Evolutionary conservation across 805 yeast species (phyloP).

Genomic region (Millerozyma miso): DNA sequence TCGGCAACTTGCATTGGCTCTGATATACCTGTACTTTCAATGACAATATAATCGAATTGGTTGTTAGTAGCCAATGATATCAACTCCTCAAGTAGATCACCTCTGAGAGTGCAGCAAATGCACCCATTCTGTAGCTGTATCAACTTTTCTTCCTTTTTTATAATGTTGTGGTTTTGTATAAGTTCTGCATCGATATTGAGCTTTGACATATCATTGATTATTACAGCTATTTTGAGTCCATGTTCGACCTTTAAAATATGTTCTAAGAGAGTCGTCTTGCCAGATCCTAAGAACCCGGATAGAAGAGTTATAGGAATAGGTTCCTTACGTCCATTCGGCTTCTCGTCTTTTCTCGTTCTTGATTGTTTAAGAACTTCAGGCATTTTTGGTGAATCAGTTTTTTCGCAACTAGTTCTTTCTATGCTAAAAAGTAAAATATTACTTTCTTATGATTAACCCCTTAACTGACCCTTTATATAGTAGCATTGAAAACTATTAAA

Average conservation of each 20-base stretch:
- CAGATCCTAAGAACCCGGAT: conserved; percentile 45
- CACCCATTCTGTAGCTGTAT: conserved; percentile 47
- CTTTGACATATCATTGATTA: conserved; percentile 43
- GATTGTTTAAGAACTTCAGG: background rate
- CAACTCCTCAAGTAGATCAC: conserved; percentile 43
- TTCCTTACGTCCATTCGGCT: background rate
- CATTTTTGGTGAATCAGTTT: background rate
- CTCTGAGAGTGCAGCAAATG: conserved; percentile 46
- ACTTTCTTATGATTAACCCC: background rate
- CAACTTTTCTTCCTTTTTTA: conserved; percentile 39
- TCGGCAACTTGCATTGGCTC: conserved; percentile 52
- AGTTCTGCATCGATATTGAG: conserved; percentile 42
- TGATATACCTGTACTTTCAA: conserved; percentile 45
- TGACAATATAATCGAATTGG: conserved; percentile 38
- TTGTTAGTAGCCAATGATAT: conserved; percentile 29
- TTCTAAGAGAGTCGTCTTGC: conserved; percentile 45
- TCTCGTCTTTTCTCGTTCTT: background rate
- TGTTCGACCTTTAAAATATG: conserved; percentile 36
- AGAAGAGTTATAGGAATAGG: conserved; percentile 44
- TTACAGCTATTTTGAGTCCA: conserved; percentile 41
- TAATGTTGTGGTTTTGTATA: conserved; percentile 34
- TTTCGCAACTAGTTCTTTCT: no score
- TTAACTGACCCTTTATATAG: background rate
- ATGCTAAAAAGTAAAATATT: no score
- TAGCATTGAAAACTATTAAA: no score